Conservation (phyloP, 768 basidiomycete genomes). For the Pluteus cervinus region DNA sequence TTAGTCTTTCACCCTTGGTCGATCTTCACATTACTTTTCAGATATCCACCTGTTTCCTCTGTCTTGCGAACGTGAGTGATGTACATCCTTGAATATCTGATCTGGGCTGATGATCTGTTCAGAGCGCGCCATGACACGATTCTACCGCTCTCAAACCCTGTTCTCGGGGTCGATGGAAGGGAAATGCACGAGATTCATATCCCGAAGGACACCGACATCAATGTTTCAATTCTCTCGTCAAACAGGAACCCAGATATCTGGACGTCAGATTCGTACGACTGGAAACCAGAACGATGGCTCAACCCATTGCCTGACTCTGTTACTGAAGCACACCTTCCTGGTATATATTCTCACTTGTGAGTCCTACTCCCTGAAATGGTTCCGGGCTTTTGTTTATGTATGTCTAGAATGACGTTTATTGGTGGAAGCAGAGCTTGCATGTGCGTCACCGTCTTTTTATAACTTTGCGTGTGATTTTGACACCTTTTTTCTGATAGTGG, state of each 20-base stretch:
- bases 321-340: constrained; percentile 22
- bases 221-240: constrained; percentile 14
- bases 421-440: constrained; percentile 28
- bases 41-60: no score
- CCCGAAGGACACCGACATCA: constrained; percentile 15
- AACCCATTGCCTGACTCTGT: constrained; percentile 1
- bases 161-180: constrained; percentile 15
- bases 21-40: no score
- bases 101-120: no score
- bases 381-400: constrained; percentile 17
- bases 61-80: no score
- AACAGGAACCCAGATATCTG: constrained; percentile 24
- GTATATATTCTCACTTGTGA: constrained; percentile 24
- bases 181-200: constrained; percentile 13
- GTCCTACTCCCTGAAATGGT: constrained; percentile 8
- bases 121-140: constrained; percentile 11
- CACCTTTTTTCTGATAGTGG: no score
- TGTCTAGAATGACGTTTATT: constrained; percentile 27
- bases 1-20: constrained; percentile 4
- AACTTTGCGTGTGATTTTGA: no score
- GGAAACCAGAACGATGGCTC: constrained; percentile 31
- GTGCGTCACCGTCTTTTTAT: no score
- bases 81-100: no score
- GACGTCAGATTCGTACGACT: constrained; percentile 26
- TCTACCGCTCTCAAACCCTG: constrained; percentile 18